Evolutionary conservation across 768 basidiomycete genomes (phyloP).

Genomic region (Hypholoma fasciculare): DNA sequence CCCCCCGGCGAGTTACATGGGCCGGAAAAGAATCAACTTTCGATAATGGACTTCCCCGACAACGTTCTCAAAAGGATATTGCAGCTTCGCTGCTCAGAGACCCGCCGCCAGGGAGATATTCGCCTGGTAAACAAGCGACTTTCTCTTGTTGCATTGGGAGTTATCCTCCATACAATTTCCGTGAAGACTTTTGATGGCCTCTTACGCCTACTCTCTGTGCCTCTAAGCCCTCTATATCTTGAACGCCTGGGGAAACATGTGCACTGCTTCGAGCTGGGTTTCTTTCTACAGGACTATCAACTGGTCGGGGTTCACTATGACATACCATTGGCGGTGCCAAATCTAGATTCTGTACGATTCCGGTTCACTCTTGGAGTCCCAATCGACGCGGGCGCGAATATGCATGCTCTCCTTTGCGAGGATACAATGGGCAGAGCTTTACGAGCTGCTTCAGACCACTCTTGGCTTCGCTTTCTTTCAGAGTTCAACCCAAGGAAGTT

Average conservation of each 20-base stretch:
- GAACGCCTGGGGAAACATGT: constrained; percentile 10
- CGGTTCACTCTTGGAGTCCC: constrained; percentile 13
- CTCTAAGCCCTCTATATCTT: constrained; percentile 16
- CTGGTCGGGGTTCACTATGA: constrained; percentile 5
- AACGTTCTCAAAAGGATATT: constrained; percentile 9
- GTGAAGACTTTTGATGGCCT: constrained; percentile 13
- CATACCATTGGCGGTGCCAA: constrained; percentile 4
- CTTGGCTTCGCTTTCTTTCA: constrained; percentile 14
- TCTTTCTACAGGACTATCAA: constrained; percentile 8
- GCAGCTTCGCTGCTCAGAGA: not conserved
- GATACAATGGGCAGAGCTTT: constrained; percentile 11
- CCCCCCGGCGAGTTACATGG: not conserved
- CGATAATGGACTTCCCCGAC: constrained; percentile 10
- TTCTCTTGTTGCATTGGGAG: constrained; percentile 13
- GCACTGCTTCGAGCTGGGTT: constrained; percentile 15
- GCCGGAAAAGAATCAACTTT: not conserved
- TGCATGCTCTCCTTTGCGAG: constrained; percentile 8
- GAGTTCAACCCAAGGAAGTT: constrained; percentile 16
- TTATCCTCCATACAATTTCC: constrained; percentile 13
- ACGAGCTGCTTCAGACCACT: not conserved
- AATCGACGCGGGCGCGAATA: not conserved
- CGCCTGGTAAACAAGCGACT: constrained; percentile 19
- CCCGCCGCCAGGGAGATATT: not conserved
- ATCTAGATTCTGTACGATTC: constrained; percentile 18
- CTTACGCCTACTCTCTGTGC: constrained; percentile 5